Conservation (phyloP, 768 basidiomycete genomes). For the Trametes villosa region DNA sequence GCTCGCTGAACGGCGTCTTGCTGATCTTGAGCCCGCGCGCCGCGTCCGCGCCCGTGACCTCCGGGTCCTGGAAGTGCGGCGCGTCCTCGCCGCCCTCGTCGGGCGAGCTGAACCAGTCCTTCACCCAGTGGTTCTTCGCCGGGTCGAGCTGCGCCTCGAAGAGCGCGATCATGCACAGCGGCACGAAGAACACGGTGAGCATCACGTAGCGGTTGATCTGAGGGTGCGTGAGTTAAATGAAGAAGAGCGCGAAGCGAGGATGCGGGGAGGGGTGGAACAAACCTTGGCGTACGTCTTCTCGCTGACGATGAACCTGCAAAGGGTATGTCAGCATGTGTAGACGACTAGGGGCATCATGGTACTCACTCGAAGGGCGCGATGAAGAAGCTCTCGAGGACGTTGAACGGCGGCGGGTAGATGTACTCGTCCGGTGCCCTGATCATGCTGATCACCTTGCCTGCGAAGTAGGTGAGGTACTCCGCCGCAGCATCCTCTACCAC, state of each 20-base stretch:
- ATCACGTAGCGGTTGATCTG: slow-evolving; percentile 82
- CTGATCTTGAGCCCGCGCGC: slow-evolving; percentile 65
- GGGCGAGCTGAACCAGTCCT: slow-evolving; percentile 63
- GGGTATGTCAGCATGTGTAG: background rate
- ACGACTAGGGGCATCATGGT: background rate
- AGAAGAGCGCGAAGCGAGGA: background rate
- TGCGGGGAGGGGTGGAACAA: background rate
- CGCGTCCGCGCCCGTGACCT: slow-evolving; percentile 57
- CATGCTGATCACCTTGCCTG: slow-evolving; percentile 83
- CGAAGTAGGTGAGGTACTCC: slow-evolving; percentile 90
- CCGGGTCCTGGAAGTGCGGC: slow-evolving; percentile 60
- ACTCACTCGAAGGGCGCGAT: slow-evolving; percentile 88
- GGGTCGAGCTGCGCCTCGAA: slow-evolving; percentile 65
- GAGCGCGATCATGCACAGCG: slow-evolving; percentile 72
- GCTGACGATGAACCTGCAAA: slow-evolving; percentile 49
- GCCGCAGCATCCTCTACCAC: slow-evolving; percentile 85
- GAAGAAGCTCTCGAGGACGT: slow-evolving; percentile 79
- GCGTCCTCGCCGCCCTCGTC: slow-evolving; percentile 64
- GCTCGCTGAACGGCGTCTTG: slow-evolving; percentile 68
- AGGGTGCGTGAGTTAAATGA: background rate
- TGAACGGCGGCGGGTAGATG: slow-evolving; percentile 92
- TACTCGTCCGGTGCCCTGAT: slow-evolving; percentile 85
- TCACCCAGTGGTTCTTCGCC: slow-evolving; percentile 62
- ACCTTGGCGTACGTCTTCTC: slow-evolving; percentile 64
- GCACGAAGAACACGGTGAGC: slow-evolving; percentile 80